Percentiles rank a stretch among this genome's conserved stretches.
phyloP scores from a whole-genome alignment of 2,329 filamentous ascomycete species.

The Calonectria hongkongensis region DNA sequence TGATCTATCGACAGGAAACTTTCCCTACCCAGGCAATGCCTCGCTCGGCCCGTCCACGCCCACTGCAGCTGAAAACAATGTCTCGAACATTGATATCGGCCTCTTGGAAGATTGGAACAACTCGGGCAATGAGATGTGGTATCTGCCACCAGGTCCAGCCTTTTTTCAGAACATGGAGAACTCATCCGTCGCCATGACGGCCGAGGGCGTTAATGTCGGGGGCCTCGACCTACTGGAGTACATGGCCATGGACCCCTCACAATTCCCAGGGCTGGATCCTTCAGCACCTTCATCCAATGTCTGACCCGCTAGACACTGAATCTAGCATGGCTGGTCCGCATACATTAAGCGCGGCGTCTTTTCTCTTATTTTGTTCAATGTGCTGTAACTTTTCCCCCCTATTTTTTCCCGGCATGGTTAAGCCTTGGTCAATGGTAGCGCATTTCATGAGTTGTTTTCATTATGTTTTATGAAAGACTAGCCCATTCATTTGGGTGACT shows the following conservation, averaged over 20 bases:
- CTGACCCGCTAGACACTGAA: background rate
- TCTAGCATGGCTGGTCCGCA: background rate
- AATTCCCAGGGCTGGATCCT: slow-evolving; percentile 61
- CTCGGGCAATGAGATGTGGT: slow-evolving; percentile 79
- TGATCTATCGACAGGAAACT: slow-evolving; percentile 72
- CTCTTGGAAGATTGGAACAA: slow-evolving; percentile 75
- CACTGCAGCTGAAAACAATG: slow-evolving; percentile 59
- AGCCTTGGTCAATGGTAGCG: slow-evolving; percentile 17
- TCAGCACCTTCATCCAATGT: slow-evolving; percentile 51
- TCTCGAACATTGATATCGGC: slow-evolving; percentile 60
- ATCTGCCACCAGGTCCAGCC: slow-evolving; percentile 77
- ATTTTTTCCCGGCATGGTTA: slow-evolving; percentile 19
- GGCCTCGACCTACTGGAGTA: slow-evolving; percentile 81
- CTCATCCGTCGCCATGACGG: slow-evolving; percentile 78
- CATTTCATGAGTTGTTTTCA: slow-evolving; percentile 1
- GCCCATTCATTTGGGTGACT: background rate
- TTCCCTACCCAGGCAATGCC: slow-evolving; percentile 71
- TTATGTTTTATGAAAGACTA: slow-evolving; percentile 10
- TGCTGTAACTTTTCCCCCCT: background rate
- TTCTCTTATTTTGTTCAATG: background rate
- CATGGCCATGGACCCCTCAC: slow-evolving; percentile 76
- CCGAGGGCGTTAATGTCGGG: slow-evolving; percentile 80
- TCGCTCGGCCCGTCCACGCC: slow-evolving; percentile 72
- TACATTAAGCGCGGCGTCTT: background rate
- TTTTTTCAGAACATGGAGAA: slow-evolving; percentile 80